Evolutionary conservation across 345 rosid genomes (phyloP).

Genomic region (Citrus cavaleriei): DNA sequence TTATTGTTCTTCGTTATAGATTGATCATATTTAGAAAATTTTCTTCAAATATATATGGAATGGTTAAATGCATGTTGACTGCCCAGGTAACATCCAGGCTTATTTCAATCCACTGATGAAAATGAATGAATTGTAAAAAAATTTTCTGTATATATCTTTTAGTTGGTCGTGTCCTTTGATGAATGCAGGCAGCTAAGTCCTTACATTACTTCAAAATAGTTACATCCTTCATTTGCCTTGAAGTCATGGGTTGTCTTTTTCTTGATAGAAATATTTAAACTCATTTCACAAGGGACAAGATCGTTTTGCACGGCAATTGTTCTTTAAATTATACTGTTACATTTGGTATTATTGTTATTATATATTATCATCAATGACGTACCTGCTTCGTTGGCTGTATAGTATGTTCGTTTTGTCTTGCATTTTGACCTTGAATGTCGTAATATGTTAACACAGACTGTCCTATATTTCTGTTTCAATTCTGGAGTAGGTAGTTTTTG

Average conservation of each 20-base stretch:
- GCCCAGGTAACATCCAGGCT: background rate
- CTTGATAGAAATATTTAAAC: background rate
- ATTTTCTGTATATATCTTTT: background rate
- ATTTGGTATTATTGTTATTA: background rate
- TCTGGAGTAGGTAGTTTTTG: slow-evolving; percentile 11
- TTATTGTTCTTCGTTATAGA: background rate
- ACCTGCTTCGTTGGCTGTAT: slow-evolving; percentile 46
- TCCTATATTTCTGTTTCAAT: background rate
- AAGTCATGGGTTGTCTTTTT: background rate
- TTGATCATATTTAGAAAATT: background rate
- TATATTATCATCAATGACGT: slow-evolving; percentile 26
- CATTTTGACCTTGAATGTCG: slow-evolving; percentile 1
- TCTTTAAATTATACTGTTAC: background rate
- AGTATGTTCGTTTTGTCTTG: slow-evolving; percentile 11
- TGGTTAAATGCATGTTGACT: background rate
- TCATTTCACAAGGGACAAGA: background rate
- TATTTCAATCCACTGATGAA: background rate
- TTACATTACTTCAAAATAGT: background rate
- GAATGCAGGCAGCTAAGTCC: background rate
- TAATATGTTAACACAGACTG: background rate
- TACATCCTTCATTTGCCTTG: background rate
- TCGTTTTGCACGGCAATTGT: background rate
- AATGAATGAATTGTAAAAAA: background rate
- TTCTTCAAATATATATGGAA: background rate
- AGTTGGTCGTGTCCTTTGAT: background rate